A percentile compares a stretch with the other conserved stretches of the same genome.
Evolutionary conservation across 768 basidiomycete genomes (phyloP).

Genomic region (Suillus lakei): DNA sequence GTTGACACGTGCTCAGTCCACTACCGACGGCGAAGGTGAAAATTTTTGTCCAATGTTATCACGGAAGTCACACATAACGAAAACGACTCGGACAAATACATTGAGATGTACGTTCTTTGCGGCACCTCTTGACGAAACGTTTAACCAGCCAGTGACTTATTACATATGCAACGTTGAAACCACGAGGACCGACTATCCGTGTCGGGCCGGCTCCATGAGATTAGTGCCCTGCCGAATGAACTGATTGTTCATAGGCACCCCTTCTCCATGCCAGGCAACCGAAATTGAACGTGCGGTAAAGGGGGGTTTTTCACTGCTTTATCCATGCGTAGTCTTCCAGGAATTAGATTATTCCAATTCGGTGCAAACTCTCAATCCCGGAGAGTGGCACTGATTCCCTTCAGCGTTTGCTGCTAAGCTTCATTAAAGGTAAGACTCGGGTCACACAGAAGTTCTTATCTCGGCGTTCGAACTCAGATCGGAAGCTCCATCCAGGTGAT

Average conservation of each 20-base stretch:
- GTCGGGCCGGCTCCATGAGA: conserved; percentile 21
- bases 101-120: background rate
- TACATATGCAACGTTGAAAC: conserved; percentile 24
- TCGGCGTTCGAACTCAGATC: conserved; percentile 15
- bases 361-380: background rate
- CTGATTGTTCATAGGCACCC: conserved; percentile 20
- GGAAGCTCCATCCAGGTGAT: conserved; percentile 13
- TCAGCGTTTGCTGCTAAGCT: background rate
- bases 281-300: conserved; percentile 30
- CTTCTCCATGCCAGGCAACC: conserved; percentile 28
- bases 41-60: background rate
- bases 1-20: background rate
- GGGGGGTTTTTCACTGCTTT: conserved; percentile 23
- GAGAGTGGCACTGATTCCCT: background rate
- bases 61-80: background rate
- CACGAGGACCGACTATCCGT: conserved; percentile 30
- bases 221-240: conserved; percentile 9
- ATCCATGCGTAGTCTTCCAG: background rate
- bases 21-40: background rate
- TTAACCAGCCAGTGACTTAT: background rate
- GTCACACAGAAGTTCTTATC: conserved; percentile 5
- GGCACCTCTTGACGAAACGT: background rate
- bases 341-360: background rate
- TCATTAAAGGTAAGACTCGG: conserved; percentile 7
- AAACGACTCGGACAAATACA: background rate